Evolutionary conservation across 495 filamentous ascomycete genomes (phyloP), one percentile per base, ranked within the genome.

Genomic region (Thozetella sp.): DNA sequence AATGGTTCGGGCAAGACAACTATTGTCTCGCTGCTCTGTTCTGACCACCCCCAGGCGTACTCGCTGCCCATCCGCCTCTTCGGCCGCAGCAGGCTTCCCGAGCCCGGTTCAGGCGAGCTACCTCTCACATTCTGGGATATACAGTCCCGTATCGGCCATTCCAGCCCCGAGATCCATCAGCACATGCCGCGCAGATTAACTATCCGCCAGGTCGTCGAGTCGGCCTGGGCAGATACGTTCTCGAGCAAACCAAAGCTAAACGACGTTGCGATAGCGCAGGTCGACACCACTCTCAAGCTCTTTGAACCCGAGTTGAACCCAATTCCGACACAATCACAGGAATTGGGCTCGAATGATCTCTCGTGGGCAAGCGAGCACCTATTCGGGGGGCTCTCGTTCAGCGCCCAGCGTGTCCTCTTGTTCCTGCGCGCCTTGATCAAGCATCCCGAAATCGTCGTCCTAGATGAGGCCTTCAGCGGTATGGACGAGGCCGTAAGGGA

Each of bases 1-100:
- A 97, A 98, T 66, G 95, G 89, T 20, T 90, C 88, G 13, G 90
- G 91, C 10, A 99, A 99, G 74, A 98, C 95, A 0, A 99, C 95
- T 0, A 79, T 99, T 53, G 82, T 97, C 17, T 95, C 93, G 1
- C 79, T 99, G 15, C 90, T 99, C 61, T 95, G 91, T 34, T 97
- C 93, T 2, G 95, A 99, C 68, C 95, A 99, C 61, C 95, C 95
- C 0, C 93, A 97, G 70, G 85, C 93, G 1, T 99, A 98, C 71
- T 92, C 92, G 2, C 83, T 90, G 23, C 93, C 93, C 17, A 88
- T 99, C 53, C 86, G 84, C 60, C 77, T 97, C 37, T 97, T 99
- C 62, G 91, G 92, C 1, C 87, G 88, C 22, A 88, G 88, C 48
- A 85, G 95, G 10, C 81, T 97, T 2, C 93, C 93, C 0, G 82